Percentiles rank a stretch among this genome's conserved stretches.
Conservation (phyloP, 2,329 filamentous ascomycete genomes). For the Hypoxylon sp. region DNA sequence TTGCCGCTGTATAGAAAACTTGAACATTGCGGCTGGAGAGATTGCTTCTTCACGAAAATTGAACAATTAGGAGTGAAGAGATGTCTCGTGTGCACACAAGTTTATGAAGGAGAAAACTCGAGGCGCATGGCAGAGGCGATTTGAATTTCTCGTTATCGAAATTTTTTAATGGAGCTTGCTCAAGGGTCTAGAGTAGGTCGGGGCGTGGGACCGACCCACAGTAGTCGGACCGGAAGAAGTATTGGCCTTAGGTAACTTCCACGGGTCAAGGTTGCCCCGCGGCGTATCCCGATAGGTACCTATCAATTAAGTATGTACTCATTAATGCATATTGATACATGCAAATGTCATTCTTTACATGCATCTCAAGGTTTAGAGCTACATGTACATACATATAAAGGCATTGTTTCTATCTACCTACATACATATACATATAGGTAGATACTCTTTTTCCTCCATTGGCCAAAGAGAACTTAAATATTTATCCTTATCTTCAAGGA, state of each 20-base stretch:
- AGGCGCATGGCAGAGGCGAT: slow-evolving; percentile 33
- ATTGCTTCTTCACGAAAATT: slow-evolving; percentile 29
- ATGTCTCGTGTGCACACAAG: slow-evolving; percentile 30
- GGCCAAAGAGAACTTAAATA: neutral
- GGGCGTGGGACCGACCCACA: slow-evolving; percentile 2
- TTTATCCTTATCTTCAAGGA: neutral
- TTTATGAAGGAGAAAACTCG: slow-evolving; percentile 25
- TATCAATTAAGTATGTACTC: too few species aligned
- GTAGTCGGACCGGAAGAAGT: slow-evolving; percentile 10
- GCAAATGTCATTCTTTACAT: too few species aligned
- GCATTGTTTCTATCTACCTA: too few species aligned
- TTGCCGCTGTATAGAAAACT: slow-evolving; percentile 52
- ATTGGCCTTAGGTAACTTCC: neutral
- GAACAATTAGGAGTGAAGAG: slow-evolving; percentile 24
- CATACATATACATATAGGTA: too few species aligned
- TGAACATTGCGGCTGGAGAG: slow-evolving; percentile 47
- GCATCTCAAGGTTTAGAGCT: too few species aligned
- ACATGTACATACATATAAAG: too few species aligned
- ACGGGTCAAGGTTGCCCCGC: too few species aligned
- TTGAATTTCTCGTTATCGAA: slow-evolving; percentile 31
- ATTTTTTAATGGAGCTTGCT: slow-evolving; percentile 31
- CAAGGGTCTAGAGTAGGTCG: slow-evolving; percentile 15
- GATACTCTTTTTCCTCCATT: neutral
- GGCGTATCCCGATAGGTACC: too few species aligned
- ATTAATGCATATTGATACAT: too few species aligned